These are phyloP conservation scores for Clarireedia monteithiana DNA, from an alignment of 2,329 filamentous ascomycete genomes.

Conservation along the genomic window DNA sequence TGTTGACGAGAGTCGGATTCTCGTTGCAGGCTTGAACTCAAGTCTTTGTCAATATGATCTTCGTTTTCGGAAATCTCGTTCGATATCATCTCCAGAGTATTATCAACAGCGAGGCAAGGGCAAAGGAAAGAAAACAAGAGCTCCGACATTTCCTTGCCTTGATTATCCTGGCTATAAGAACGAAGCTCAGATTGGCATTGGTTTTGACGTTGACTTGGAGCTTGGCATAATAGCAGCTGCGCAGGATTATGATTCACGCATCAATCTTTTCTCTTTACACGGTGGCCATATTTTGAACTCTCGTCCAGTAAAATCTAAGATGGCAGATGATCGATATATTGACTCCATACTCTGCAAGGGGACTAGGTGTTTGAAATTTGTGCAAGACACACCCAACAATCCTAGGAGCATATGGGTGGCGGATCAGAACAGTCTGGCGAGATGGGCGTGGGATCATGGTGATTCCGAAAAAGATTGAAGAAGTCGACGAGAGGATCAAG, in stretches of 20 bases:
- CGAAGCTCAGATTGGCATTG: constrained; percentile 38
- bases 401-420: constrained; percentile 19
- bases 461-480: too few relatives aligned
- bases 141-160: constrained; percentile 34
- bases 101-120: background rate
- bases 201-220: constrained; percentile 42
- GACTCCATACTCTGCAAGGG: background rate
- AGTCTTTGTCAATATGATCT: constrained; percentile 50
- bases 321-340: background rate
- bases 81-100: background rate
- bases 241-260: constrained; percentile 27
- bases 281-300: constrained; percentile 14
- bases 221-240: constrained; percentile 46
- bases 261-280: constrained; percentile 24
- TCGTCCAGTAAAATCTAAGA: background rate
- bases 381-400: constrained; percentile 11
- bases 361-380: constrained; percentile 18
- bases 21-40: constrained; percentile 44
- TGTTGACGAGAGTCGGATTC: constrained; percentile 40
- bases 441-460: constrained; percentile 1
- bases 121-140: background rate
- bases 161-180: constrained; percentile 45
- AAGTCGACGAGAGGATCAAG: too few relatives aligned
- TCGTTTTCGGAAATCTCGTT: constrained; percentile 32
- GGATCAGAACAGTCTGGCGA: background rate